Conservation (phyloP, 1,139 yeast species). For the Torulaspora globosa region DNA sequence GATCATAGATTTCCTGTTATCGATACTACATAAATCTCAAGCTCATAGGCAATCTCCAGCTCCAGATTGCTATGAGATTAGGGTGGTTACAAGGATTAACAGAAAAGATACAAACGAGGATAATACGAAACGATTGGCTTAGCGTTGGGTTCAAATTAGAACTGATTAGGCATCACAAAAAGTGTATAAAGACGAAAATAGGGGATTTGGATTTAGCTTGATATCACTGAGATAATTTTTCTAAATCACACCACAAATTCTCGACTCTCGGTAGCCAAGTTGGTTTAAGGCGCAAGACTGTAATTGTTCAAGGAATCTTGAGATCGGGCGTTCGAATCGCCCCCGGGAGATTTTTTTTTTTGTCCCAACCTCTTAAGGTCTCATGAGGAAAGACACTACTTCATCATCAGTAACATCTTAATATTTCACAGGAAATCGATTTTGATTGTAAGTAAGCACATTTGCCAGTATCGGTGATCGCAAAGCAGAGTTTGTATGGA, state of each 20-base stretch:
- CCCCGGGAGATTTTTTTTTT: slow-evolving; percentile 20
- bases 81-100: not conserved
- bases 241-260: not conserved
- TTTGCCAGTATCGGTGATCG: not conserved
- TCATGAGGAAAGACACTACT: not conserved
- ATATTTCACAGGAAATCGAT: too few relatives aligned
- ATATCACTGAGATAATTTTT: too few relatives aligned
- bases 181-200: too few relatives aligned
- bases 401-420: not conserved
- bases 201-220: too few relatives aligned
- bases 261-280: slow-evolving; percentile 20
- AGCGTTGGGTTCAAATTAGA: too few relatives aligned
- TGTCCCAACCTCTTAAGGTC: not conserved
- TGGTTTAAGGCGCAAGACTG: slow-evolving; percentile 23
- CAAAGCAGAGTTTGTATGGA: not conserved
- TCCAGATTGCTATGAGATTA: not conserved
- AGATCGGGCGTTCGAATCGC: slow-evolving; percentile 22
- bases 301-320: slow-evolving; percentile 18
- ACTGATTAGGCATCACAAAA: too few relatives aligned
- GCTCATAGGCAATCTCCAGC: too few relatives aligned
- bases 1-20: too few relatives aligned
- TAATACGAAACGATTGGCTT: too few relatives aligned
- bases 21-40: too few relatives aligned
- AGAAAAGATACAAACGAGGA: too few relatives aligned
- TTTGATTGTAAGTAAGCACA: too few relatives aligned